Evolutionary conservation across 2,329 filamentous ascomycete genomes (phyloP).

Genomic region (Xylariaceae sp.): DNA sequence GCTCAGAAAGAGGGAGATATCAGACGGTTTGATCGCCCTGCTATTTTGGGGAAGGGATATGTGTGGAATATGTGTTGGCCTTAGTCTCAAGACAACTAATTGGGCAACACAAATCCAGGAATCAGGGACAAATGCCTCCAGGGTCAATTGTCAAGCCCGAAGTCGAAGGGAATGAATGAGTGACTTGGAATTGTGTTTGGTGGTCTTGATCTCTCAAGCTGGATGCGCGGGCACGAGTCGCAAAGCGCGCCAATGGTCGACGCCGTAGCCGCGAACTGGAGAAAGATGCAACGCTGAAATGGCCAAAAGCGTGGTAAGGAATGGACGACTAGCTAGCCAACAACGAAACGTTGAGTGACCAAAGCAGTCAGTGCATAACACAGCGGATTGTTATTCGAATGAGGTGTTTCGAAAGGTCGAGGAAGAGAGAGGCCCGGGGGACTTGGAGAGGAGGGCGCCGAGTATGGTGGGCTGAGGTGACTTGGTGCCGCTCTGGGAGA

Average conservation of each 20-base stretch:
- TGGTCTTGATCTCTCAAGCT: not conserved
- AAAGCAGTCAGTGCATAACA: conserved; percentile 10
- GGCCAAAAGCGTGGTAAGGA: conserved; percentile 6
- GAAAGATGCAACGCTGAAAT: not conserved
- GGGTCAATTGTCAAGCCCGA: conserved; percentile 2
- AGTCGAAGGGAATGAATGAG: not conserved
- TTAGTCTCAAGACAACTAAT: conserved; percentile 6
- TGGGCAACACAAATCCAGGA: not conserved
- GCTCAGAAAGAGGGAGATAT: conserved; percentile 7
- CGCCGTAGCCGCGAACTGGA: too few species aligned
- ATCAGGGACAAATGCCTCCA: not conserved
- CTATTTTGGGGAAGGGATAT: not conserved
- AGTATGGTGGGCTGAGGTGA: conserved; percentile 8
- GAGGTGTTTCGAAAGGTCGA: conserved; percentile 2
- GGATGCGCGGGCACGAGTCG: too few species aligned
- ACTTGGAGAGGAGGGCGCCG: conserved; percentile 4
- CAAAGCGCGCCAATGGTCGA: too few species aligned
- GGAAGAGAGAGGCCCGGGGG: conserved; percentile 4
- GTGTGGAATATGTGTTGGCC: not conserved
- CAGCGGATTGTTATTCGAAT: not conserved
- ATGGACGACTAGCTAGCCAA: conserved; percentile 15
- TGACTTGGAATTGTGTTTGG: not conserved
- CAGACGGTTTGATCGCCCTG: conserved; percentile 19
- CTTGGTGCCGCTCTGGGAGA: not conserved
- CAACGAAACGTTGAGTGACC: conserved; percentile 3